Conservation (phyloP, 2,329 filamentous ascomycete genomes). For the Alternaria rosae region DNA sequence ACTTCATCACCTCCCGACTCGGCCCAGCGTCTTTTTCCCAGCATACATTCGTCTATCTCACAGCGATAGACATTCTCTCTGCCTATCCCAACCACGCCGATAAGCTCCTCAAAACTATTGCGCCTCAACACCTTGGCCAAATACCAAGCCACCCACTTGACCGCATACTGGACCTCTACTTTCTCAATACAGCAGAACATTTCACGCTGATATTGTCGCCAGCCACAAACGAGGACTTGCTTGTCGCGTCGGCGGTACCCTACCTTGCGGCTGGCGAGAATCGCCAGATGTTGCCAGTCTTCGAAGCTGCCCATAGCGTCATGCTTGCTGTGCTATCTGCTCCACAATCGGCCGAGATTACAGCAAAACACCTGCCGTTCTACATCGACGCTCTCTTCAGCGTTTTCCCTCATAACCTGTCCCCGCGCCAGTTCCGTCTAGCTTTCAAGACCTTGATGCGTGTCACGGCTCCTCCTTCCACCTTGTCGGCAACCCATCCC, state of each 20-base stretch:
- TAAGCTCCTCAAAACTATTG: slow-evolving; percentile 71
- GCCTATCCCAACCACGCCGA: slow-evolving; percentile 72
- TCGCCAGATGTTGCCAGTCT: slow-evolving; percentile 70
- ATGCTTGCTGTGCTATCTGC: slow-evolving; percentile 81
- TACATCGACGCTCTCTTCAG: slow-evolving; percentile 83
- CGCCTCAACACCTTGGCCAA: slow-evolving; percentile 61
- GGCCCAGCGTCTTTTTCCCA: slow-evolving; percentile 79
- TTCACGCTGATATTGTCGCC: slow-evolving; percentile 75
- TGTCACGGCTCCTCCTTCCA: slow-evolving; percentile 80
- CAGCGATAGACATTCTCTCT: slow-evolving; percentile 80
- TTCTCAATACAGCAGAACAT: slow-evolving; percentile 86
- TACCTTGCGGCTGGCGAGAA: slow-evolving; percentile 72
- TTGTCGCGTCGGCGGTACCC: slow-evolving; percentile 75
- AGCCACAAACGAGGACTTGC: slow-evolving; percentile 72
- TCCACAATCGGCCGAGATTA: slow-evolving; percentile 75
- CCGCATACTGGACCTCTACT: slow-evolving; percentile 82
- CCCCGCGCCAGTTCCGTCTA: slow-evolving; percentile 83
- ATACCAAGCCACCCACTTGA: slow-evolving; percentile 72
- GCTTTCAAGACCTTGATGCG: slow-evolving; percentile 87
- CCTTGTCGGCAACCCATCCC: slow-evolving; percentile 74
- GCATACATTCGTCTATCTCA: slow-evolving; percentile 83
- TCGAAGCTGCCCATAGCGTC: slow-evolving; percentile 86
- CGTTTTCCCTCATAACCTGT: slow-evolving; percentile 80
- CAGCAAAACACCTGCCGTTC: slow-evolving; percentile 76
- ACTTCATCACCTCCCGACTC: slow-evolving; percentile 80